These are phyloP conservation scores for Mycena polygramma DNA, from an alignment of 768 basidiomycete species.

Conservation along the genomic window DNA sequence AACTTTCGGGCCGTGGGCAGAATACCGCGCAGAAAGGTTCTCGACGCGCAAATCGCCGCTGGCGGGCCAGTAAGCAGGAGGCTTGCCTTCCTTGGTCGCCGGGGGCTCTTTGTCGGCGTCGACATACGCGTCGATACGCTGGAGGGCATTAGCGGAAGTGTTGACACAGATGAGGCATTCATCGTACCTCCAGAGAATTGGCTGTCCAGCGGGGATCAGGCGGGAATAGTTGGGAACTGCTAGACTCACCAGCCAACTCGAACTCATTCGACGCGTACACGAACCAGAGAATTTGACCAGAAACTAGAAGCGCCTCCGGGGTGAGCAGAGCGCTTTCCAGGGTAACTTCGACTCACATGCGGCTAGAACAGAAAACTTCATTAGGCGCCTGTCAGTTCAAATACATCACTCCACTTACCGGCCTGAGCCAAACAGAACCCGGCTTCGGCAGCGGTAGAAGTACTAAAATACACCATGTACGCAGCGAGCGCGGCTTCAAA, in stretches of 20 bases:
- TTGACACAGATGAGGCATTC: background rate
- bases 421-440: background rate
- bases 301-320: background rate
- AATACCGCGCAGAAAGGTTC: conserved; percentile 56
- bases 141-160: background rate
- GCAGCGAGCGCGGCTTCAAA: background rate
- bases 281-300: background rate
- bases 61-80: conserved; percentile 65
- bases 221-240: background rate
- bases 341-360: background rate
- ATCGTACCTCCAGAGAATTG: conserved; percentile 22
- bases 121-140: conserved; percentile 47
- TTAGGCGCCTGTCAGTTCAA: background rate
- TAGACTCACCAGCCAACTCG: conserved; percentile 40
- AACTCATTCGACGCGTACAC: background rate
- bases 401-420: background rate
- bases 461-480: background rate
- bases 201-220: background rate
- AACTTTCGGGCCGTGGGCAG: conserved; percentile 35
- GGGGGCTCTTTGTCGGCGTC: conserved; percentile 57
- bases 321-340: conserved; percentile 43
- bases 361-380: background rate
- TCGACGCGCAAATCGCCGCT: conserved; percentile 58
- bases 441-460: background rate
- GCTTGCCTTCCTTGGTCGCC: conserved; percentile 45